A percentile compares a stretch with the other conserved stretches of the same genome.
Conservation (phyloP, 2,329 filamentous ascomycete genomes). For the Mycosphaerelloides madeirae region DNA sequence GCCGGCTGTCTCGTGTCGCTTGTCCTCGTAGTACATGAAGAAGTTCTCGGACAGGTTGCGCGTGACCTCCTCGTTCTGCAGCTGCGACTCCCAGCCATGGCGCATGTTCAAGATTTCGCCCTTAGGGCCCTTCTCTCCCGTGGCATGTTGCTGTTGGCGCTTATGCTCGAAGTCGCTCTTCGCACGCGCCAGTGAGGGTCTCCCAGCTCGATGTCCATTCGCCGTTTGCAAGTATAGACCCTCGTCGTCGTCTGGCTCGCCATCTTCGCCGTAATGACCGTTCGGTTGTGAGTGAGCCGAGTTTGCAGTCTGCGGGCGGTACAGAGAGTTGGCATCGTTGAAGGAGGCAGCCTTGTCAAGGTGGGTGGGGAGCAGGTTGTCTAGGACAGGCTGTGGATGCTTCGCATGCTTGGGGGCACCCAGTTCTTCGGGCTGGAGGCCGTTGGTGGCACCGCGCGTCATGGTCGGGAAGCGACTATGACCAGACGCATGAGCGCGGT, state of each 20-base stretch:
- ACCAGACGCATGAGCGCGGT: constrained; percentile 8
- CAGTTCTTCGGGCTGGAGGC: constrained; percentile 19
- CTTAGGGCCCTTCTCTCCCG: constrained; percentile 10
- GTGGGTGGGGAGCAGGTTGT: constrained; percentile 9
- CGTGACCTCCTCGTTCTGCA: constrained; percentile 78
- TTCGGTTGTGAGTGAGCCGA: constrained; percentile 12
- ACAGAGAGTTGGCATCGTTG: constrained; percentile 9
- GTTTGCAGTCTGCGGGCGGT: constrained; percentile 12
- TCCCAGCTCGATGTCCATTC: constrained; percentile 9
- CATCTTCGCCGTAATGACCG: constrained; percentile 23
- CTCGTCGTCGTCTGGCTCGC: constrained; percentile 33
- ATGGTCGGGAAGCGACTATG: constrained; percentile 12
- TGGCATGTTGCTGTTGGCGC: constrained; percentile 6
- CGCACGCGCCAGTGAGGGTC: constrained; percentile 17
- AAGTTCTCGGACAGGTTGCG: constrained; percentile 77
- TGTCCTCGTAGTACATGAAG: constrained; percentile 99
- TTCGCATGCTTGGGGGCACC: constrained; percentile 22
- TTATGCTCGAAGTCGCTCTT: constrained; percentile 16
- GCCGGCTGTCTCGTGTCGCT: constrained; percentile 90
- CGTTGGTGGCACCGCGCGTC: constrained; percentile 22
- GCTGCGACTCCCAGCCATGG: constrained; percentile 90
- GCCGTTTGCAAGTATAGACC: constrained; percentile 51
- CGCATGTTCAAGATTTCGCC: constrained; percentile 45
- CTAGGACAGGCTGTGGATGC: constrained; percentile 25
- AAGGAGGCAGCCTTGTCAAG: constrained; percentile 14